Percentiles rank a stretch among this genome's conserved stretches.
These are phyloP conservation scores for Aristolochia fimbriata DNA, from an alignment of 164 flowering plant species.

Conservation along the genomic window DNA sequence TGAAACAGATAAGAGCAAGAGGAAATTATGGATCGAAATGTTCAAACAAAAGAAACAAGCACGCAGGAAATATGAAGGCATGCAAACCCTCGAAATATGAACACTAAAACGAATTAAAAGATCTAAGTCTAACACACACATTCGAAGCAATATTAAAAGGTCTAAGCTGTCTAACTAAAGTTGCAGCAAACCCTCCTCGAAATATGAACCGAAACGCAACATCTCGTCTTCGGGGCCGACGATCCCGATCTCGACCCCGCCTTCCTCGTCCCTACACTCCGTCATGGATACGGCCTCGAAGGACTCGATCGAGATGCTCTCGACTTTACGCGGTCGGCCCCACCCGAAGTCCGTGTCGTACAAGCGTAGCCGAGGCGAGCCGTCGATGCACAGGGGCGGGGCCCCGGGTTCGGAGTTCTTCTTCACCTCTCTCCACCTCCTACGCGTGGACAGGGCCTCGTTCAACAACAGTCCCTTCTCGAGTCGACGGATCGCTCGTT, in stretches of 20 bases:
- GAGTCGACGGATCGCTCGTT: slow-evolving; percentile 11
- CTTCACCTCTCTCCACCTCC: not conserved
- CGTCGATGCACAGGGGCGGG: slow-evolving; percentile 15
- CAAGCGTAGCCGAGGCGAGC: slow-evolving; percentile 26
- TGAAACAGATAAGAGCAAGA: no score
- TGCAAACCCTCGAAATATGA: no score
- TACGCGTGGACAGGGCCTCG: slow-evolving; percentile 14
- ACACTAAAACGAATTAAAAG: no score
- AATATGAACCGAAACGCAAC: slow-evolving; percentile 15
- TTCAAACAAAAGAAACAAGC: no score
- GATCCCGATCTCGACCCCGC: slow-evolving; percentile 40
- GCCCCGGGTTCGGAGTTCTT: not conserved
- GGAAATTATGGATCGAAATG: no score
- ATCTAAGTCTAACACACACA: no score
- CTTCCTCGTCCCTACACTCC: slow-evolving; percentile 22
- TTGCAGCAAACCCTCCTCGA: not conserved
- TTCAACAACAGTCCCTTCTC: slow-evolving; percentile 8
- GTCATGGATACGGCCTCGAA: slow-evolving; percentile 21
- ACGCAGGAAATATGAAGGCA: no score
- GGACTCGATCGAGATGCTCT: slow-evolving; percentile 26
- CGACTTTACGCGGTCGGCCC: slow-evolving; percentile 42
- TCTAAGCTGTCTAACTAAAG: no score
- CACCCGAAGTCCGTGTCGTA: slow-evolving; percentile 56
- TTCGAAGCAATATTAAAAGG: no score
- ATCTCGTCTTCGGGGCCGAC: slow-evolving; percentile 11